Percentiles rank a stretch among this genome's conserved stretches.
Conservation (phyloP, 2,329 filamentous ascomycete genomes). For the Aspergillus felis region DNA sequence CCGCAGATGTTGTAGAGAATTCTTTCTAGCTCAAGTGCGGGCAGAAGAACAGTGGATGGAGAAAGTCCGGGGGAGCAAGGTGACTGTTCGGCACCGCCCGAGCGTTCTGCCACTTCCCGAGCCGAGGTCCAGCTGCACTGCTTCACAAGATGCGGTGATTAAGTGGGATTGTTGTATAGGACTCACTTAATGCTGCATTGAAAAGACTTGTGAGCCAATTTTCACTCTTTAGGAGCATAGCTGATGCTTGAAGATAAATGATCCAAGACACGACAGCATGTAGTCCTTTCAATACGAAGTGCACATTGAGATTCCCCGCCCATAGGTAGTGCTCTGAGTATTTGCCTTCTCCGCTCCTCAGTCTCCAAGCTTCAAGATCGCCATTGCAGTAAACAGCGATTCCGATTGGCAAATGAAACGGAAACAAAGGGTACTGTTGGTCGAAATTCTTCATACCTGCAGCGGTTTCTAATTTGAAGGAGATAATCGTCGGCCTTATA, state of each 20-base stretch:
- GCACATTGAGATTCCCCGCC: not conserved
- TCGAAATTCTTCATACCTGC: not conserved
- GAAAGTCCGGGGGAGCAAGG: constrained; percentile 29
- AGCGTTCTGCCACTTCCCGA: constrained; percentile 30
- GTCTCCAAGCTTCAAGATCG: too few species aligned
- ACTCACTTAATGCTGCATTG: not conserved
- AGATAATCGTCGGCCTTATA: not conserved
- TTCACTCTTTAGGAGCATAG: not conserved
- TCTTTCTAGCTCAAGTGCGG: not conserved
- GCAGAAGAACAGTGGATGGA: constrained; percentile 18
- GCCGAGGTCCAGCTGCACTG: constrained; percentile 31
- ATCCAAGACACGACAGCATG: not conserved
- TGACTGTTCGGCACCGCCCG: constrained; percentile 28
- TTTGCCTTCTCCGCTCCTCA: too few species aligned
- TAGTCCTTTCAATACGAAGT: not conserved
- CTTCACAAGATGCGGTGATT: not conserved
- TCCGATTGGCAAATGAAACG: not conserved
- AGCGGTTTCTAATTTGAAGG: not conserved
- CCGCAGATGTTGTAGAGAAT: not conserved
- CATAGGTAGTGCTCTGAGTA: too few species aligned
- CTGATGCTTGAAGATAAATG: not conserved
- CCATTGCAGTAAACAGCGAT: not conserved
- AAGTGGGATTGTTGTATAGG: too few species aligned
- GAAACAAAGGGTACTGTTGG: not conserved
- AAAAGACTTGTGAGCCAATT: not conserved